Evolutionary conservation across 2,329 filamentous ascomycete species (phyloP).

Genomic region (Tolypocladium cylindrosporum): DNA sequence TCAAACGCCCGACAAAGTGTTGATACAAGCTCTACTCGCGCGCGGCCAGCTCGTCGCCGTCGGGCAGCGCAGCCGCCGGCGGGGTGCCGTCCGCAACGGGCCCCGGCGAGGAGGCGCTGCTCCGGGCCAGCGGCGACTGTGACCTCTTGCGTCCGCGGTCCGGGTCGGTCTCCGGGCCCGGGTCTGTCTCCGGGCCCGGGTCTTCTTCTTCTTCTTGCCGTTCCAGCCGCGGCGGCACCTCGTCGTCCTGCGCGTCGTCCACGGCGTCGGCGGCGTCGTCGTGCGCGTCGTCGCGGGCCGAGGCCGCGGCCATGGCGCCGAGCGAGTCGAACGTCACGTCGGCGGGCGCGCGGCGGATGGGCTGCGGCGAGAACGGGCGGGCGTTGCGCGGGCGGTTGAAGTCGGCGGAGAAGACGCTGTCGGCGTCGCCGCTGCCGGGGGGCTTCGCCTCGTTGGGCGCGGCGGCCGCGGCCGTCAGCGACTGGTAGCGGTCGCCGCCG

Average conservation of each 20-base stretch:
- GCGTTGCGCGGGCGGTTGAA: conserved; percentile 43
- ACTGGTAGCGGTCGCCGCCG: conserved; percentile 43
- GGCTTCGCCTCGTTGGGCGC: not conserved
- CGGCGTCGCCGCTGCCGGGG: conserved; percentile 21
- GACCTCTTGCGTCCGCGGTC: not conserved
- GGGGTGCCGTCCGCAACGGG: not conserved
- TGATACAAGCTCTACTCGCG: conserved; percentile 1
- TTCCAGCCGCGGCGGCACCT: not conserved
- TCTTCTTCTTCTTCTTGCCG: conserved; percentile 5
- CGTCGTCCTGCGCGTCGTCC: conserved; percentile 3
- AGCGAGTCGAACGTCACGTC: conserved; percentile 31
- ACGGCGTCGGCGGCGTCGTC: conserved; percentile 1
- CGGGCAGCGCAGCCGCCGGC: not conserved
- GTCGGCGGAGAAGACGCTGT: conserved; percentile 44
- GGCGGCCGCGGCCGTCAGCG: conserved; percentile 22
- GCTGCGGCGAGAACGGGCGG: conserved; percentile 52
- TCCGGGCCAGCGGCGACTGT: not conserved
- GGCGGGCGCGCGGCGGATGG: conserved; percentile 28
- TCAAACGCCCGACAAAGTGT: conserved; percentile 2
- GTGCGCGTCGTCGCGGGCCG: not conserved
- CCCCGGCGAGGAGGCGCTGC: not conserved
- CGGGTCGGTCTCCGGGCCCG: not conserved
- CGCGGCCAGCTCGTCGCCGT: not conserved
- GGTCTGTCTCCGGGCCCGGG: conserved; percentile 1
- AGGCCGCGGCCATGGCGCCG: conserved; percentile 11